Evolutionary conservation across 495 filamentous ascomycete genomes (phyloP).

Genomic region (Neurospora sp.): DNA sequence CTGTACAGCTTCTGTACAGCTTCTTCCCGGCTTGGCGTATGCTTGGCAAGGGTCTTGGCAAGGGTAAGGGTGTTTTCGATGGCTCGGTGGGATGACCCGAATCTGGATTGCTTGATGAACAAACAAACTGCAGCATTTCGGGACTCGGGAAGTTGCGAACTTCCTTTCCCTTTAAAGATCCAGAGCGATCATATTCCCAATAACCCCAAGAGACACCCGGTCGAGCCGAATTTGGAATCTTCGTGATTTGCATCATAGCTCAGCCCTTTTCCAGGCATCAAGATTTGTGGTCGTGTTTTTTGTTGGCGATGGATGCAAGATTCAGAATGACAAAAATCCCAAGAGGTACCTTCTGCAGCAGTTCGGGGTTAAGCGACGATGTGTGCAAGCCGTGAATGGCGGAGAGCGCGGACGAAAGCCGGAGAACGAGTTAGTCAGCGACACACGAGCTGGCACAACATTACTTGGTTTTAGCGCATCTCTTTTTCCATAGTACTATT

Average conservation of each 20-base stretch:
- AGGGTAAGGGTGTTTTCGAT: not conserved
- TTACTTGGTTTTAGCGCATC: not conserved
- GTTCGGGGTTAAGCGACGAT: not conserved
- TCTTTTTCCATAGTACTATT: not conserved
- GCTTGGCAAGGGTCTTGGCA: not conserved
- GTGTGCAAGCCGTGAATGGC: not conserved
- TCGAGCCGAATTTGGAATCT: not conserved
- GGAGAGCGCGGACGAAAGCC: not conserved
- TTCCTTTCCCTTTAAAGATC: not conserved
- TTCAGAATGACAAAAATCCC: not conserved
- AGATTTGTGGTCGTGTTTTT: not conserved
- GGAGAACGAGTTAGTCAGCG: not conserved
- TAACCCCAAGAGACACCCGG: not conserved
- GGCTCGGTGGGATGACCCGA: not conserved
- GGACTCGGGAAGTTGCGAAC: not conserved
- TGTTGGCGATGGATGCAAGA: not conserved
- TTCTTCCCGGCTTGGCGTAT: not conserved
- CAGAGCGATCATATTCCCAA: not conserved
- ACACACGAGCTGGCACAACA: not conserved
- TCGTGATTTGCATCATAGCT: not conserved
- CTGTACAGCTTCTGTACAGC: not conserved
- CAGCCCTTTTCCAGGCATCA: not conserved
- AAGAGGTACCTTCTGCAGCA: not conserved
- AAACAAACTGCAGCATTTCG: not conserved
- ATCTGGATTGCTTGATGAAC: not conserved